Evolutionary conservation across 2,329 filamentous ascomycete species (phyloP).

Genomic region (Venturia effusa): DNA sequence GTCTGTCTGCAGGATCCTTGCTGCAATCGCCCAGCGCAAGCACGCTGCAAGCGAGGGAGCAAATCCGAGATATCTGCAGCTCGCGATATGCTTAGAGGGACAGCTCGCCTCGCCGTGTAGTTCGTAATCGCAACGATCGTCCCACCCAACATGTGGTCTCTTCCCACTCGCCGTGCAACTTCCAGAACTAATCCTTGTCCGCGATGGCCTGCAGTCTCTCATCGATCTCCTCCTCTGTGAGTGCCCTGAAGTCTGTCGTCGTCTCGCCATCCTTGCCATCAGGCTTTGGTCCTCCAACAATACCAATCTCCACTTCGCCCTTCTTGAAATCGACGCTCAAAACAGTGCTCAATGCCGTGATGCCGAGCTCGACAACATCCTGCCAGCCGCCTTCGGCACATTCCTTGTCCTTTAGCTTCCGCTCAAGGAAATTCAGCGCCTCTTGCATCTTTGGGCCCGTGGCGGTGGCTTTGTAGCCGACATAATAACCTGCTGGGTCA

Average conservation of each 20-base stretch:
- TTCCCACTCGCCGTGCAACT: not conserved
- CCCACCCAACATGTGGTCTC: not conserved
- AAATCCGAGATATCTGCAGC: not conserved
- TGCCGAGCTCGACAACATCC: conserved; percentile 94
- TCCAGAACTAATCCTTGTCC: conserved; percentile 70
- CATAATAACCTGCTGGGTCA: conserved; percentile 95
- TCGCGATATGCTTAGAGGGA: not conserved
- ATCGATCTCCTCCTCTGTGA: conserved; percentile 97
- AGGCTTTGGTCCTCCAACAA: conserved; percentile 76
- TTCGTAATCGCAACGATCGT: not conserved
- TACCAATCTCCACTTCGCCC: conserved; percentile 93
- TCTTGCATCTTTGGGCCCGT: conserved; percentile 98
- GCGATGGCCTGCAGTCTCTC: conserved; percentile 95
- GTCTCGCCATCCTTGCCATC: conserved; percentile 72
- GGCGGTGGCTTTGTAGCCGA: conserved; percentile 95
- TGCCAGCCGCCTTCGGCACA: conserved; percentile 86
- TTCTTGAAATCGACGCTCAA: conserved; percentile 99
- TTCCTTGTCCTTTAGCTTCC: conserved; percentile 99
- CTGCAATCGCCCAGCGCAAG: not conserved
- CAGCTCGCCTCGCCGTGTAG: not conserved
- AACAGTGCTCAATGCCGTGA: conserved; percentile 88
- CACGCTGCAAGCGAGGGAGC: not conserved
- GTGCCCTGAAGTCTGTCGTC: conserved; percentile 67
- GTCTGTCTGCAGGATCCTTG: not conserved
- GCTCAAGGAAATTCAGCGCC: conserved; percentile 95